Evolutionary conservation across 495 filamentous ascomycete species (phyloP), one percentile per base, ranked within the genome.

Genomic region (Neurospora sp.): DNA sequence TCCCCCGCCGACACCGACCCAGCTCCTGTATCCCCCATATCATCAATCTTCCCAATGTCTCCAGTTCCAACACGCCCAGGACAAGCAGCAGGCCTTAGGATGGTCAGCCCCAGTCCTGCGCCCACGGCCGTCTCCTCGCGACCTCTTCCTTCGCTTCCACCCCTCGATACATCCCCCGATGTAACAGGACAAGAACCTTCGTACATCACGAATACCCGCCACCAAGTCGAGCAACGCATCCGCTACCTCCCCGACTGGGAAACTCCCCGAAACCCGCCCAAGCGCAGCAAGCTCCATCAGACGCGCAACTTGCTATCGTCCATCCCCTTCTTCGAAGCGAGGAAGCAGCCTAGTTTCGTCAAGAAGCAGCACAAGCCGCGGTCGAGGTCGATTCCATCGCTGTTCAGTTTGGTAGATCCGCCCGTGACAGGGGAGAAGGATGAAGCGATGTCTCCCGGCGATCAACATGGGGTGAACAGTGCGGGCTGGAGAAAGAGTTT

Each of bases 161-260:
- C 54, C 1, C 54, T 66, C 54, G 54, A 66, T 1, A 66, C 54
- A 16, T 66, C 54, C 27, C 54, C 6, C 18, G 54, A 35, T 0
- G 7, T 7, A 16, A 3, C 2, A 18, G 27, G 27, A 66, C 54
- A 16, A 16, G 54, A 66, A 35, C 54, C 54, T 4, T 16, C 27
- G 0, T 66, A 66, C 1, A 35, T 66, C 14, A 3, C 27, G 0
- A 66, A 35, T 1, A 35, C 54, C 7, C 54, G 54, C 27, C 12
- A 35, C 14, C 54, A 35, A 35, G 27, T 66, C 54, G 54, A 66
- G 27, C 54, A 71, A 39, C 73, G 75, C 18, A 71, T 77, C 59
- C 75, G 72, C 27, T 69, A 83, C 73, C 75, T 81, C 40, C 81
- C 81, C 23, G 81, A 81, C 3, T 84, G 82, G 83, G 82, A 84